A percentile compares a stretch with the other conserved stretches of the same genome.
These are phyloP conservation scores for Perilla frutescens DNA, from an alignment of 257 asterid genomes.

Conservation along the genomic window DNA sequence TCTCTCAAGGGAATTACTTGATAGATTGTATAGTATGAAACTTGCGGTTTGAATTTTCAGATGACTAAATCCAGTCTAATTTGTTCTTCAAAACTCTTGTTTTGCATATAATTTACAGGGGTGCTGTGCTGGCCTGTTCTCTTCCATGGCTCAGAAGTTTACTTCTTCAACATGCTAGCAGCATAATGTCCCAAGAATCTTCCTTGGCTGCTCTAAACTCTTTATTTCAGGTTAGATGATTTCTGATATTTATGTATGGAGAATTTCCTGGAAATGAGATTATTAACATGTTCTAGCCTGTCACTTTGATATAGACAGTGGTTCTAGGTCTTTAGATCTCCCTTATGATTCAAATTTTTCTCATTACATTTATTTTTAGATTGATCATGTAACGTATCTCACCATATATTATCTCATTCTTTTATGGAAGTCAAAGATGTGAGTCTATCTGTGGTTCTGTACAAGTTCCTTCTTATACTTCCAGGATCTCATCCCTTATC, in stretches of 20 bases:
- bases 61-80: background rate
- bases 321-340: background rate
- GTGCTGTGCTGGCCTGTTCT: conserved; percentile 89
- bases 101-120: conserved; percentile 55
- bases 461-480: too few species aligned
- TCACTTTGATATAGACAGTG: background rate
- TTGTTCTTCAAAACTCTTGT: background rate
- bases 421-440: too few species aligned
- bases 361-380: background rate
- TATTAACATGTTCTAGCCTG: background rate
- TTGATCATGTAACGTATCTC: background rate
- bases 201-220: conserved; percentile 78
- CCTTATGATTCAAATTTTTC: background rate
- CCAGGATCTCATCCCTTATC: too few species aligned
- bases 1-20: background rate
- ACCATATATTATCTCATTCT: background rate
- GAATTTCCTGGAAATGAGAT: conserved; percentile 4
- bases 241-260: background rate
- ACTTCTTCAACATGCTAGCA: conserved; percentile 86
- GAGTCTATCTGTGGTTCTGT: too few species aligned
- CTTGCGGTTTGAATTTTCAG: background rate
- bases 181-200: conserved; percentile 91
- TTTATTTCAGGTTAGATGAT: conserved; percentile 74
- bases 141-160: conserved; percentile 90
- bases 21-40: background rate